Conservation (phyloP, 148 eudicot genomes). For the Amaranthus cruentus region DNA sequence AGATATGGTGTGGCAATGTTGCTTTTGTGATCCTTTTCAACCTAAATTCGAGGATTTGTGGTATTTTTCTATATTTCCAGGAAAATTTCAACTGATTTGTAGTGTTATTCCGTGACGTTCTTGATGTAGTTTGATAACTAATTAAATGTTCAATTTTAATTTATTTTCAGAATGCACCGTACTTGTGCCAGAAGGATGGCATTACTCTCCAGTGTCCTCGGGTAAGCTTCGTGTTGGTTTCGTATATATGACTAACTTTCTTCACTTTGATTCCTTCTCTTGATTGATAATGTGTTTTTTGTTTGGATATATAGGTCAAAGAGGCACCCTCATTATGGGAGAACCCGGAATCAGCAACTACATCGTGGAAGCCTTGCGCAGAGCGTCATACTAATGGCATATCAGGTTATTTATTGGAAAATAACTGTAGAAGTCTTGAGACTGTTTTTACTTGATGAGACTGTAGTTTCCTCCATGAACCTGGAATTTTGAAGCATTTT, state of each 20-base stretch:
- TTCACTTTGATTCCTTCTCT: background rate
- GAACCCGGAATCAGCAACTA: constrained; percentile 87
- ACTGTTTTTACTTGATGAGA: background rate
- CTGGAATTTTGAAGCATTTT: background rate
- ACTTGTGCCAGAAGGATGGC: constrained; percentile 90
- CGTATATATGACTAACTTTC: background rate
- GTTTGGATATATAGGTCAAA: constrained; percentile 51
- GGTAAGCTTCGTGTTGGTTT: constrained; percentile 42
- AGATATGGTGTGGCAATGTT: background rate
- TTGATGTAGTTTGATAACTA: background rate
- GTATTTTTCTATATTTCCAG: background rate
- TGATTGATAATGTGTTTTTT: background rate
- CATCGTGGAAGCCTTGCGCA: constrained; percentile 97
- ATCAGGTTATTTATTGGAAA: constrained; percentile 44
- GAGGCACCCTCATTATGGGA: constrained; percentile 91
- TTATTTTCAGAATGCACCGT: constrained; percentile 78
- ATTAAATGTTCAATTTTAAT: background rate
- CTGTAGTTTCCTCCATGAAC: background rate
- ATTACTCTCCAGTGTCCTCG: constrained; percentile 76
- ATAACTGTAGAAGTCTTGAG: background rate
- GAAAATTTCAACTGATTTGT: background rate
- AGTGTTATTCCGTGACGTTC: constrained; percentile 1
- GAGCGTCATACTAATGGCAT: constrained; percentile 57
- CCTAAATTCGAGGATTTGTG: background rate
- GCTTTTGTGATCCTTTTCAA: background rate